Evolutionary conservation across 176 grass and related monocot genomes (phyloP).

Genomic region (Dactylis glomerata): DNA sequence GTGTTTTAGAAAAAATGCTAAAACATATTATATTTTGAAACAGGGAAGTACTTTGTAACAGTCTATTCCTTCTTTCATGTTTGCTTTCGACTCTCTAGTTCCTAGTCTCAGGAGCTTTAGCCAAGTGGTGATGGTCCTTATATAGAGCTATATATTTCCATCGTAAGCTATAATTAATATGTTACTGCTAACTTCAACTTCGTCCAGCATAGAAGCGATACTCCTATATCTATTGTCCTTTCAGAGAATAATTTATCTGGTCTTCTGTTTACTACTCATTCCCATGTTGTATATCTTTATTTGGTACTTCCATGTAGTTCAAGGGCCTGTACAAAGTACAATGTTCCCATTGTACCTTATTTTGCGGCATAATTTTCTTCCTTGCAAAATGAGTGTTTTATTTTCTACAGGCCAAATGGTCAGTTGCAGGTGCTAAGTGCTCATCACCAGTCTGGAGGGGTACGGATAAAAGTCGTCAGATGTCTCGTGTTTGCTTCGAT

Average conservation of each 20-base stretch:
- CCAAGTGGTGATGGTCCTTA: neutral
- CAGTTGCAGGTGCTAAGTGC: conserved; percentile 92
- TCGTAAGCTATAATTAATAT: neutral
- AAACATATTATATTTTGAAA: too few species aligned
- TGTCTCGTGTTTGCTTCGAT: neutral
- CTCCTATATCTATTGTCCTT: neutral
- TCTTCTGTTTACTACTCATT: conserved; percentile 9
- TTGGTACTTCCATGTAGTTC: neutral
- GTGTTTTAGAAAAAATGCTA: too few species aligned
- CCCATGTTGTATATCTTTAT: neutral
- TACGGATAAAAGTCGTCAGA: conserved; percentile 30
- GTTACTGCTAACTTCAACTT: neutral
- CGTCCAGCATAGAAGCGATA: neutral
- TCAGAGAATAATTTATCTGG: neutral
- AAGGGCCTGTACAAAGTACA: neutral
- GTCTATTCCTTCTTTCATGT: neutral
- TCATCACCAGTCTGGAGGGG: conserved; percentile 97
- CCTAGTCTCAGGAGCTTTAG: neutral
- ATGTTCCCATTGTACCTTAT: neutral
- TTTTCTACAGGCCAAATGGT: conserved; percentile 72
- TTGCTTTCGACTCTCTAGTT: neutral
- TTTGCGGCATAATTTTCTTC: neutral
- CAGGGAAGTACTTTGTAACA: neutral
- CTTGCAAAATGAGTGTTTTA: neutral
- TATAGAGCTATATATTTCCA: neutral